Percentiles rank a stretch among this genome's conserved stretches.
phyloP scores from a whole-genome alignment of 2,329 filamentous ascomycete genomes.

The Aspergillus cejpii region DNA sequence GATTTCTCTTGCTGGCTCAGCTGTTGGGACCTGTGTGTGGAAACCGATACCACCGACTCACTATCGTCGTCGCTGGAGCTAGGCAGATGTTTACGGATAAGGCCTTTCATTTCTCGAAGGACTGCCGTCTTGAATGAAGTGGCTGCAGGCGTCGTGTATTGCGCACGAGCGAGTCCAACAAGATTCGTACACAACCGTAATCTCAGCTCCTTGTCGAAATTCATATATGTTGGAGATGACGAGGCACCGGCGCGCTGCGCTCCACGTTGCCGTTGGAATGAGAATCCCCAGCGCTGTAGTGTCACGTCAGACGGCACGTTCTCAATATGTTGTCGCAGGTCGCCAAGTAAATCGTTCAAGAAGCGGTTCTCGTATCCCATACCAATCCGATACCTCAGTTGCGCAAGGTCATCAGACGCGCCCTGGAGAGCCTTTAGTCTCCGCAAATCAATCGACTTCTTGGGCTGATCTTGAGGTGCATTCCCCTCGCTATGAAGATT shows the following conservation, averaged over 20 bases:
- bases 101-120: constrained; percentile 73
- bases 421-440: constrained; percentile 72
- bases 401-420: constrained; percentile 67
- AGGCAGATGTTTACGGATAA: constrained; percentile 78
- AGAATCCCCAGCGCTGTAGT: constrained; percentile 74
- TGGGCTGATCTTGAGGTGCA: constrained; percentile 23
- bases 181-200: constrained; percentile 63
- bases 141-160: constrained; percentile 74
- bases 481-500: constrained; percentile 24
- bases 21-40: constrained; percentile 64
- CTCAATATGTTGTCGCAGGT: constrained; percentile 73
- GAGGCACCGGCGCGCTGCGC: constrained; percentile 61
- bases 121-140: constrained; percentile 76
- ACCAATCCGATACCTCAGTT: constrained; percentile 72
- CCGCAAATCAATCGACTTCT: constrained; percentile 61
- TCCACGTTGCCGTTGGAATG: constrained; percentile 65
- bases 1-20: constrained; percentile 83
- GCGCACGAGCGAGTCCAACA: constrained; percentile 71
- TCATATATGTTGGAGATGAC: constrained; percentile 70
- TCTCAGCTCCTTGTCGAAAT: constrained; percentile 63
- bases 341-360: constrained; percentile 66
- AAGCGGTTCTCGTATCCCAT: constrained; percentile 80
- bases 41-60: constrained; percentile 78
- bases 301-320: constrained; percentile 65
- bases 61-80: constrained; percentile 92